Evolutionary conservation across 129 eudicot species (phyloP), one percentile per base, ranked within the genome.

Genomic region (Rutidosis leptorrhynchoides): DNA sequence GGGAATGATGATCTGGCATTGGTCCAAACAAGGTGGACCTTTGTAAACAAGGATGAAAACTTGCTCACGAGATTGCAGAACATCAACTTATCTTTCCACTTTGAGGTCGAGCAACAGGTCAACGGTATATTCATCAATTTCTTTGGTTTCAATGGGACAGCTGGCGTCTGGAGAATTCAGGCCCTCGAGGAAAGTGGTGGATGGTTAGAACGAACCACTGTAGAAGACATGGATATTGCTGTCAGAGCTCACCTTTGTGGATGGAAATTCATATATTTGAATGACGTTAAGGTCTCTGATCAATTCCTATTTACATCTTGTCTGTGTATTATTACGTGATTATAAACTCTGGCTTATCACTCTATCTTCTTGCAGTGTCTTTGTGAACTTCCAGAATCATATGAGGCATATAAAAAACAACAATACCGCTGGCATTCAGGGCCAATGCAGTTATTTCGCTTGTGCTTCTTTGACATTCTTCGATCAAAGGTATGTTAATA

Each of bases 71-170:
- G 95, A 27, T 62, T 90, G 82, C 97, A 90, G 78, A 70, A 90
- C 78, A 87, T 90, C 40, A 90, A 90, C 32, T 74, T 90, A 58
- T 67, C 89, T 19, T 90, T 90, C 61, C 95, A 90, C 79, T 90
- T 90, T 75, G 97, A 87, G 84, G 95, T 90, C 70, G 97, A 90
- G 68, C 97, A 90, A 65, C 95, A 90, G 66, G 97, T 90, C 65
- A 90, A 90, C 29, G 97, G 97, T 48, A 80, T 83, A 74, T 90
- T 90, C 76, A 67, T 87, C 26, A 90, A 90, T 77, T 89, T 89
- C 66, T 89, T 90, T 46, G 97, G 97, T 58, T 90, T 86, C 40
- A 90, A 89, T 70, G 96, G 97, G 58, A 90, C 95, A 67, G 95
- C 97, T 78, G 97, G 97, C 63, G 95, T 90, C 29, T 90, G 97